Evolutionary conservation across 2,329 filamentous ascomycete species (phyloP).

Genomic region (Ampelomyces quisqualis): DNA sequence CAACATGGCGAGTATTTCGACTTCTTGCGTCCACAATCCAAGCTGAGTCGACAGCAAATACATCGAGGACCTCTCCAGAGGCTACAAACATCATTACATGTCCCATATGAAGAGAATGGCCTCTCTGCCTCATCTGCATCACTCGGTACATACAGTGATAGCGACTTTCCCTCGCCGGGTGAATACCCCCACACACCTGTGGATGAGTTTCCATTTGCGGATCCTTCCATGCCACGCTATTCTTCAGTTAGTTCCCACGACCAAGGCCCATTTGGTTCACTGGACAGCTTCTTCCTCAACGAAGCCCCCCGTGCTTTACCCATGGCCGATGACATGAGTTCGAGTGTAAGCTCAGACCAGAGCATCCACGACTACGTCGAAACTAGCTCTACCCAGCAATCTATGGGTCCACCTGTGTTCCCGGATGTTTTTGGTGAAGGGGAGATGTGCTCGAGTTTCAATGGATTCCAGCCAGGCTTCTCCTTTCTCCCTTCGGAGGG

Average conservation of each 20-base stretch:
- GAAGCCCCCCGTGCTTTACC: constrained; percentile 41
- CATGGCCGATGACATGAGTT: constrained; percentile 46
- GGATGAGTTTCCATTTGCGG: constrained; percentile 46
- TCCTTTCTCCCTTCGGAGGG: constrained; percentile 45
- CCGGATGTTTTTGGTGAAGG: constrained; percentile 44
- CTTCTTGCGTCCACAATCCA: constrained; percentile 38
- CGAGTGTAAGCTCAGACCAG: constrained; percentile 50
- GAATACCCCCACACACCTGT: constrained; percentile 52
- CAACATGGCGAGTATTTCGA: constrained; percentile 44
- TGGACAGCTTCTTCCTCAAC: constrained; percentile 40
- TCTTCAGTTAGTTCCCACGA: constrained; percentile 37
- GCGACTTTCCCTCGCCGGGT: constrained; percentile 50
- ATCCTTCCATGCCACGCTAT: constrained; percentile 43
- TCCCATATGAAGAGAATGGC: constrained; percentile 45
- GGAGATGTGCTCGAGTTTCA: constrained; percentile 43
- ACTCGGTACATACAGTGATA: constrained; percentile 50
- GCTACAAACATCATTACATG: constrained; percentile 46
- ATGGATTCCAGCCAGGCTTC: constrained; percentile 42
- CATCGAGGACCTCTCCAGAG: constrained; percentile 46
- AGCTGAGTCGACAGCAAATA: constrained; percentile 43
- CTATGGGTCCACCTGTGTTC: constrained; percentile 39
- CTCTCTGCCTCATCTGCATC: constrained; percentile 51
- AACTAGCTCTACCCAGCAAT: constrained; percentile 38
- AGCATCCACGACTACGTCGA: constrained; percentile 49
- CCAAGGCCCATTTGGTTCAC: constrained; percentile 41